Evolutionary conservation across 148 eudicot genomes (phyloP), one percentile per base, ranked within the genome.

Genomic region (Hydrangea macrophylla): DNA sequence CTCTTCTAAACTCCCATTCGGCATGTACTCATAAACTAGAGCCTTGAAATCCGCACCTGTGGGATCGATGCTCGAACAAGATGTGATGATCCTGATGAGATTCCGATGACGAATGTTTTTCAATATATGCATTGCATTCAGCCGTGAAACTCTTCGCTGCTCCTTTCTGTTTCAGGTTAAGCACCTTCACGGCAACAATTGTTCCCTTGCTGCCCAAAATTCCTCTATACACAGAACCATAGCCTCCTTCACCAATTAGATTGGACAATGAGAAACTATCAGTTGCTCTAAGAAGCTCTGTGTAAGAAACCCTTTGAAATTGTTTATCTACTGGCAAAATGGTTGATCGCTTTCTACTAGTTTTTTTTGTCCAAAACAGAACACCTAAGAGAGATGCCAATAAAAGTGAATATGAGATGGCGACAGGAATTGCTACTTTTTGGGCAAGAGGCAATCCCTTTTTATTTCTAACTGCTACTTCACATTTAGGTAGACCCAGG

Each of bases 201-300:
- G n/a, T 65, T 32, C 36, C 48, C 24, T 42, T 9, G 0, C 17
- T 10, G 9, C 54, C 54, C 31, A 63, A 42, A 63, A 63, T 42
- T 18, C 67, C 67, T 63, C 26, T 63, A 42, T 65, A 65, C 15
- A 45, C 67, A 42, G 67, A 44, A 0, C 67, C 67, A 35, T 35
- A 35, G 39, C 39, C 8, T 35, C 39, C 39, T 8, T 35, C 39
- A 3, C 39, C 39, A 3, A 35, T 35, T 35, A 35, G 39, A 35
- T 35, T 35, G 39, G 39, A 35, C 39, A 8, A 35, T 35, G 39
- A 35, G 39, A 35, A 35, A 4, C 8, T 4, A 35, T 35, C 8
- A 35, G 39, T 35, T 35, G 39, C 39, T 35, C 8, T 4, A 35
- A 35, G 39, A 3, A 45, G 67, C 55, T 44, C 67, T 64, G 45